Evolutionary conservation across 2,329 filamentous ascomycete genomes (phyloP), one percentile per base, ranked within the genome.

Genomic region (Beauveria caledonica): DNA sequence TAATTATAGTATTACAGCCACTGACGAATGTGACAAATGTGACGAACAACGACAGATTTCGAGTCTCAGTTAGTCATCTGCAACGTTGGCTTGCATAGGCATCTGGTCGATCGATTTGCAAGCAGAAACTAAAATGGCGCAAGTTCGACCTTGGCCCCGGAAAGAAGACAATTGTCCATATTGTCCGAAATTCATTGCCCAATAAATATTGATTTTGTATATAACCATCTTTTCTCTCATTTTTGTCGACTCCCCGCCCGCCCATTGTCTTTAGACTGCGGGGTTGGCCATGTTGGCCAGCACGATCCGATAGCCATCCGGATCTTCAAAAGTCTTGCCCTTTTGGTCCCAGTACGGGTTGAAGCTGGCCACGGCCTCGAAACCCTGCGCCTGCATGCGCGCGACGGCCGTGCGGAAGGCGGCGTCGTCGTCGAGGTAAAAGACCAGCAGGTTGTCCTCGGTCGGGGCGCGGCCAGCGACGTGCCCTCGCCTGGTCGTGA

Each of bases 261-360:
- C 8, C 42, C n/a, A 17, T 55, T 19, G 3, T 5, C 21, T 15
- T 53, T 51, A 59, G 27, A 29, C 58, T 42, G 58, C 45, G 42
- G 48, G 60, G 56, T 55, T 64, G 5, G 45, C 52, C 63, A 67
- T 66, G 33, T 74, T 73, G 25, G 68, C 74, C 39, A 79, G 65
- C 40, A 79, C 76, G 44, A 77, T 66, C 8, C 75, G 67, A 67
- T 76, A 79, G 17, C 76, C 77, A 68, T 79, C 77, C 10, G 74
- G 67, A 65, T 79, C 76, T 58, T 75, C 74, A 67, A 73, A 75
- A 5, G 77, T 77, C 69, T 71, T 75, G 19, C 76, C 77, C 63
- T 69, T 73, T 4, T 67, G 66, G 60, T 78, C 75, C 76, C 76
- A 79, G 60, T 76, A 79, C 6, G 74, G 74, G 62, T 78, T 79